Percentiles rank a stretch among this genome's conserved stretches.
Conservation (phyloP, 768 basidiomycete genomes). For the Botryobasidium botryosum region DNA sequence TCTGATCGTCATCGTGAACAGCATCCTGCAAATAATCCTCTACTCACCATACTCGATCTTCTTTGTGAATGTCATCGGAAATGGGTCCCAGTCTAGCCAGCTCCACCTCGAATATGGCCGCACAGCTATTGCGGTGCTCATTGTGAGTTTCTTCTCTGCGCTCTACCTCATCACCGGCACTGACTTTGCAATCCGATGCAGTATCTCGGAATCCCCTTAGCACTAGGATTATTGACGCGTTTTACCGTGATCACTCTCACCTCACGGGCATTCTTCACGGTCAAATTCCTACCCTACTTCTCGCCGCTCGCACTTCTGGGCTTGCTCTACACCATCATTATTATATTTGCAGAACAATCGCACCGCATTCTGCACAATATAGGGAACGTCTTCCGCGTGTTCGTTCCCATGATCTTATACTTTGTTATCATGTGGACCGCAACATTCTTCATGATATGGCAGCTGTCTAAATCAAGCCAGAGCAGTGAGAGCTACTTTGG, state of each 20-base stretch:
- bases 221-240: constrained; percentile 54
- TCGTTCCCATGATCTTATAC: constrained; percentile 67
- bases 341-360: constrained; percentile 48
- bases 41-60: constrained; percentile 59
- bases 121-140: constrained; percentile 50
- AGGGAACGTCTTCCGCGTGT: constrained; percentile 60
- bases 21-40: constrained; percentile 56
- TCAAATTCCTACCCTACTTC: constrained; percentile 53
- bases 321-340: constrained; percentile 63
- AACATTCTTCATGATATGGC: no score
- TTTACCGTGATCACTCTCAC: constrained; percentile 31
- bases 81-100: constrained; percentile 18
- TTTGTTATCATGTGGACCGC: constrained; percentile 61
- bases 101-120: constrained; percentile 38
- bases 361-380: constrained; percentile 58
- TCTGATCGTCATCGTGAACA: constrained; percentile 66
- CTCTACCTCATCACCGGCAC: background rate
- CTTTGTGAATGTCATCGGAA: constrained; percentile 57
- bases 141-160: constrained; percentile 33
- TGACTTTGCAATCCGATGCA: constrained; percentile 15
- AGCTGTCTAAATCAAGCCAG: no score
- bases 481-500: no score
- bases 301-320: constrained; percentile 54
- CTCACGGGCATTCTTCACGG: constrained; percentile 32
- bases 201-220: constrained; percentile 74